A percentile compares a stretch with the other conserved stretches of the same genome.
These are phyloP conservation scores for Takashimella tepidaria DNA, from an alignment of 1,284 basidiomycete species.

Conservation along the genomic window DNA sequence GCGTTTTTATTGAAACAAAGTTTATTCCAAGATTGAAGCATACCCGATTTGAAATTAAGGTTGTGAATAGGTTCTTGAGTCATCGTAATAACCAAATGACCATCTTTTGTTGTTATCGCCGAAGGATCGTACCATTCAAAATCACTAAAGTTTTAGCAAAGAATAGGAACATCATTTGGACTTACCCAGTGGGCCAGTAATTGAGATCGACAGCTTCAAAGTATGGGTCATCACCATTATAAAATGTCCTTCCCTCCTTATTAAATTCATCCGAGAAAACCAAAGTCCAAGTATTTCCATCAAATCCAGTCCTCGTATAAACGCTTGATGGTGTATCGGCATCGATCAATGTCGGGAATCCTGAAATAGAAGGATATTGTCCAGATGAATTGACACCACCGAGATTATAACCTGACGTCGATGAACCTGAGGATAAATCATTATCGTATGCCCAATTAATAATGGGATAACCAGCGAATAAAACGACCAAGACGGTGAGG, in stretches of 20 bases:
- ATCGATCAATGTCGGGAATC: constrained; percentile 63
- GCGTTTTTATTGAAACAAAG: constrained; percentile 46
- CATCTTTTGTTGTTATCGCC: constrained; percentile 70
- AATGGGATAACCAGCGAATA: constrained; percentile 73
- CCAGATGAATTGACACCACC: constrained; percentile 74
- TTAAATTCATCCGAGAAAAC: constrained; percentile 89
- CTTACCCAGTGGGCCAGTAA: constrained; percentile 52
- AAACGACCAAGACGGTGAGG: constrained; percentile 50
- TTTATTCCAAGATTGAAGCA: constrained; percentile 54
- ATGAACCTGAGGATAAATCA: constrained; percentile 8
- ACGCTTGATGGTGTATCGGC: constrained; percentile 58
- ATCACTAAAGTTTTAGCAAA: constrained; percentile 23
- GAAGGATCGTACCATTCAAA: constrained; percentile 63
- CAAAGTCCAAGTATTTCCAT: constrained; percentile 62
- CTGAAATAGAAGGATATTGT: constrained; percentile 54
- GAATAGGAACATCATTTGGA: background rate
- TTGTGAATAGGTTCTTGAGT: constrained; percentile 62
- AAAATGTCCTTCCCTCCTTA: constrained; percentile 54
- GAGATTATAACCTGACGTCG: constrained; percentile 55
- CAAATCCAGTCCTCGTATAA: constrained; percentile 59
- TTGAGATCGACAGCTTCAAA: constrained; percentile 51
- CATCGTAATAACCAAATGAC: constrained; percentile 76
- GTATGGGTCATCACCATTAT: constrained; percentile 52
- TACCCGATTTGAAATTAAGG: constrained; percentile 63
- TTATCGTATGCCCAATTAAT: constrained; percentile 49